A percentile compares a stretch with the other conserved stretches of the same genome.
Conservation (phyloP, 2,329 filamentous ascomycete species). For the Talaromyces sp. region DNA sequence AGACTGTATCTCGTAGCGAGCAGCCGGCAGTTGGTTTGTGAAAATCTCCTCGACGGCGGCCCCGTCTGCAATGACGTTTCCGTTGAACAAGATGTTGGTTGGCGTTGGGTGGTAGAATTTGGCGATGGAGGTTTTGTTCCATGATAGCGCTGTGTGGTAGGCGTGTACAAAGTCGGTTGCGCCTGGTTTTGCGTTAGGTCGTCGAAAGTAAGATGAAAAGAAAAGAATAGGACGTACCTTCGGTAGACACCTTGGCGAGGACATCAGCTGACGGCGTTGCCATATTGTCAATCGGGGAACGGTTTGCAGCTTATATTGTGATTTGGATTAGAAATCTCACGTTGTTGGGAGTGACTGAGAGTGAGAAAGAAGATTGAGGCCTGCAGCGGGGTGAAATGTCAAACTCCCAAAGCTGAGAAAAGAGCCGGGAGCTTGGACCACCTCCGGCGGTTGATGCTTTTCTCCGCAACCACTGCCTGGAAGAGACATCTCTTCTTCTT, state of each 20-base stretch:
- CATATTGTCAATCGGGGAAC: conserved; percentile 16
- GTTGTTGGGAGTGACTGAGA: neutral
- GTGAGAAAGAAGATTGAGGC: no score
- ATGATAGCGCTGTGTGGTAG: conserved; percentile 71
- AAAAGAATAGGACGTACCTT: conserved; percentile 23
- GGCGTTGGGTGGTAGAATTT: conserved; percentile 62
- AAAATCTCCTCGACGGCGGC: conserved; percentile 64
- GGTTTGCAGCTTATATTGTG: no score
- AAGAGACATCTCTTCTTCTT: neutral
- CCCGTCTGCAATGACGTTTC: conserved; percentile 58
- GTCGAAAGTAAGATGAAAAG: neutral
- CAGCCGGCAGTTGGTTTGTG: conserved; percentile 55
- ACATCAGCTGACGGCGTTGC: conserved; percentile 26
- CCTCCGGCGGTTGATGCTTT: conserved; percentile 13
- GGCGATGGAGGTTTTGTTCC: conserved; percentile 50
- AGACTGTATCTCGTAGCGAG: conserved; percentile 67
- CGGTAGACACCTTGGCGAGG: conserved; percentile 36
- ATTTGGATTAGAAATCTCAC: no score
- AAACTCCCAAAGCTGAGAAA: neutral
- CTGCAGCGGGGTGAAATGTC: neutral
- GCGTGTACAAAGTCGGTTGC: conserved; percentile 65
- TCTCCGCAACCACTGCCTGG: conserved; percentile 6
- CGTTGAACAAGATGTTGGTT: conserved; percentile 74
- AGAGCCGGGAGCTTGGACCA: conserved; percentile 29
- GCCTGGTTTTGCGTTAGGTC: conserved; percentile 40